Evolutionary conservation across 306 rosid genomes (phyloP).

Genomic region (Abrus pulchellus): DNA sequence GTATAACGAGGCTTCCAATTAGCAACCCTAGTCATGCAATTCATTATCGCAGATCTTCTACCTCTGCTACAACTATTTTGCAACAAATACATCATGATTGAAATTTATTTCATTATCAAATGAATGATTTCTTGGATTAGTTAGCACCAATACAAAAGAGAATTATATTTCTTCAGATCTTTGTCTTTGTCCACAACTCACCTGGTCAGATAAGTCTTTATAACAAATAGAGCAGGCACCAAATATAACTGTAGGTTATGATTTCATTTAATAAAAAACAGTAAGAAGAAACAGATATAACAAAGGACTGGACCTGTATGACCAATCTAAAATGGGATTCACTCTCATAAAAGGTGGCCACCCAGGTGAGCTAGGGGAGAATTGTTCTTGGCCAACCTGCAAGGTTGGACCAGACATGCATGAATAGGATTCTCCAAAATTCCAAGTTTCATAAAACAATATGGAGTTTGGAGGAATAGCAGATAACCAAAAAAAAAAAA

Average conservation of each 20-base stretch:
- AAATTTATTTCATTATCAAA: too few relatives aligned
- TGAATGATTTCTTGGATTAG: too few relatives aligned
- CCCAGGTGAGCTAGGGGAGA: constrained; percentile 95
- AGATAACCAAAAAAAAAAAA: too few relatives aligned
- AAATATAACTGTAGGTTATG: constrained; percentile 25
- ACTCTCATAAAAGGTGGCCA: constrained; percentile 99
- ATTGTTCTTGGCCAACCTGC: constrained; percentile 97
- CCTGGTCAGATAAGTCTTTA: constrained; percentile 3
- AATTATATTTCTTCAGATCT: constrained; percentile 15
- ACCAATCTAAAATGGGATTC: constrained; percentile 98
- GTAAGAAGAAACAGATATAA: constrained; percentile 19
- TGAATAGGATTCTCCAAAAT: constrained; percentile 14
- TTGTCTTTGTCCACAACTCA: constrained; percentile 4
- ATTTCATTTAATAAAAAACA: constrained; percentile 19
- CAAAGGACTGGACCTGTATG: constrained; percentile 67
- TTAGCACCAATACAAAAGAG: neutral
- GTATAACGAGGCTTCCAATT: too few relatives aligned
- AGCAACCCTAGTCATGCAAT: too few relatives aligned
- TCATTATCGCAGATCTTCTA: too few relatives aligned
- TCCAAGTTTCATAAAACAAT: constrained; percentile 25
- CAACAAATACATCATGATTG: too few relatives aligned
- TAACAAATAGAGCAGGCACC: constrained; percentile 22
- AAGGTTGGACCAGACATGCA: constrained; percentile 42
- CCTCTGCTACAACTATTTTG: too few relatives aligned
- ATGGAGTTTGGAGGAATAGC: neutral